Evolutionary conservation across 371 early-diverging fungal species (phyloP), one percentile per base, ranked within the genome.

Genomic region (Apophysomyces elegans): DNA sequence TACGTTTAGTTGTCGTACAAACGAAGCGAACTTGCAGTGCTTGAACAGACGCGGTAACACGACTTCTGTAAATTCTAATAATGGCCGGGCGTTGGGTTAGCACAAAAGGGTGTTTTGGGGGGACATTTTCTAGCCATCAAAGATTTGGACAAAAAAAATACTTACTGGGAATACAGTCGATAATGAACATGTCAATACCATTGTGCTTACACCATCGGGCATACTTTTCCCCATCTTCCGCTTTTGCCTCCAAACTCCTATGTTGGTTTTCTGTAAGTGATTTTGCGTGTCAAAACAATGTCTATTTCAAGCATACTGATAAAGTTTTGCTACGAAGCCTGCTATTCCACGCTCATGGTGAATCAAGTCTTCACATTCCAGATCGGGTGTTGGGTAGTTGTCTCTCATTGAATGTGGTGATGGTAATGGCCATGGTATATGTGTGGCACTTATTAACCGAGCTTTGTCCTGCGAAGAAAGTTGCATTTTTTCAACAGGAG

Each of bases 1-100:
- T 78, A 82, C 82, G 73, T 82, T 82, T 16, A 82, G 68, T 57
- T 82, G 82, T 62, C 82, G 67, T 16, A 82, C 82, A 72, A 82
- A 82, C 0, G 82, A 79, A 9, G 82, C 76, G 66, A 82, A 82
- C 63, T 82, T 82, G 60, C 82, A 82, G 64, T 82, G 82, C 47
- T 82, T 82, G 56, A 82, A 82, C 38, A 74, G 64, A 61, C 71
- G 70, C 7, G 82, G 82, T 60, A 82, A 61, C 13, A 82, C 79
- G 16, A 69, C 73, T 37, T 76, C 76, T 39, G 82, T 78, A 58
- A 82, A 82, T 71, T 79, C 82, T 79, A 65, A 43, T 36, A 2
- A 59, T 26, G 32, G 32, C 41, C 46, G 46, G 38, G 46, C 16
- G 46, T 38, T 16, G 59, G 37, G 59, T 59, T 65, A 35, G 16